Evolutionary conservation across 176 grass and related monocot species (phyloP), one percentile per base, ranked within the genome.

Genomic region (Musa troglodytarum): DNA sequence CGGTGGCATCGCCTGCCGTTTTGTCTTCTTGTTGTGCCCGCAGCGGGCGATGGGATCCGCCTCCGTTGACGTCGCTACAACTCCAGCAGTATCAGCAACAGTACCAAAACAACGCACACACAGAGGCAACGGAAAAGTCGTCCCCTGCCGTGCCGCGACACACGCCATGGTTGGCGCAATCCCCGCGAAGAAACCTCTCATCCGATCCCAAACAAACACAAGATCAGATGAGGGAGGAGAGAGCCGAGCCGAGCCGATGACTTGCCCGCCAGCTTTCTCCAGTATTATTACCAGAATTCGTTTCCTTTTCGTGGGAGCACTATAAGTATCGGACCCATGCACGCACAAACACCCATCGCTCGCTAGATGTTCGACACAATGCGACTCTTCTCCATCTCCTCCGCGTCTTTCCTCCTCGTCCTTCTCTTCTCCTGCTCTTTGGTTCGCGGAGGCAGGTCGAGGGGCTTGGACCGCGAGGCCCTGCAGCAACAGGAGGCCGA

Each of bases 401-500:
- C 34, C 67, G 57, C 34, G 17, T 70, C 65, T 9, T 24, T 72
- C 21, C 65, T 53, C 43, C 49, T 79, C 9, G 4, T 67, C 43
- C 80, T 87, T 19, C 10, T 87, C 76, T 71, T 80, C 68, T 24
- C 68, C 55, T 50, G 6, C 29, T 53, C n/a, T 8, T 61, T 10
- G 13, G 13, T 57, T 20, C 2, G 11, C 34, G 34, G 50, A 0
- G 57, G 49, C 51, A 0, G 19, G 15, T 17, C 69, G 49, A 72
- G 55, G 25, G 56, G 28, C 68, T 61, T 68, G 9, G 68, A 88
- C 20, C 1, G 50, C 29, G 81, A 82, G 28, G 81, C 74, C 2
- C 28, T 79, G 69, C 50, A 50, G 74, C 84, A 87, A 75, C 96
- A 99, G 85, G 84, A 85, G 64, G 96, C 86, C 8, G 88, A 99